phyloP scores from a whole-genome alignment of 1,139 yeast species.

The Candida neerlandica region DNA sequence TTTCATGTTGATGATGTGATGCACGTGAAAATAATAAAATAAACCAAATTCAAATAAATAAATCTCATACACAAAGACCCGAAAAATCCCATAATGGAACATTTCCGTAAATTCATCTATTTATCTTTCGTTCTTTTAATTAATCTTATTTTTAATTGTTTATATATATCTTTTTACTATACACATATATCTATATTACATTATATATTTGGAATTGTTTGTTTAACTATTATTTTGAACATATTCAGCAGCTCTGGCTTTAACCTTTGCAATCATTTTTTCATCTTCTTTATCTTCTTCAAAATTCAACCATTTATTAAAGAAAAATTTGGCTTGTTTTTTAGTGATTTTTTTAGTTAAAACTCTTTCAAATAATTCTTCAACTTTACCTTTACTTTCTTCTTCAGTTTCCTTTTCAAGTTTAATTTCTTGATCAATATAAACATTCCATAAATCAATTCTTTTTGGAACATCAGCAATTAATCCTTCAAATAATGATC shows the following conservation, averaged over 20 bases:
- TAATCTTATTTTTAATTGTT: too few species aligned
- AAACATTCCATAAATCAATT: constrained; percentile 92
- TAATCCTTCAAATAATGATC: constrained; percentile 91
- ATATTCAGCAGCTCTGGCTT: constrained; percentile 87
- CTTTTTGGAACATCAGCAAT: constrained; percentile 89
- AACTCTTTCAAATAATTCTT: constrained; percentile 82
- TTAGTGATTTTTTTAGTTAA: constrained; percentile 67
- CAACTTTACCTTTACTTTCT: constrained; percentile 66
- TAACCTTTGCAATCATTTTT: constrained; percentile 78
- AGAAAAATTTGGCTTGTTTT: constrained; percentile 94
- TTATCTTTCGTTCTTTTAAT: too few species aligned
- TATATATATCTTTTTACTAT: too few species aligned
- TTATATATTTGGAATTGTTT: constrained; percentile 1
- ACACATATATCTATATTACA: too few species aligned
- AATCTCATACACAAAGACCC: too few species aligned
- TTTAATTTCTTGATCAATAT: constrained; percentile 90
- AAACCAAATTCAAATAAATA: too few species aligned
- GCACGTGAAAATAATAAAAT: too few species aligned
- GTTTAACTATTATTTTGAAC: constrained; percentile 34
- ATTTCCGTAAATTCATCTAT: too few species aligned
- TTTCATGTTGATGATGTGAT: too few species aligned
- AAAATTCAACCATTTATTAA: constrained; percentile 84
- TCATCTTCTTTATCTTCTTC: constrained; percentile 74
- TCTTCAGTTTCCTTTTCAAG: constrained; percentile 40
- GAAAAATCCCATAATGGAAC: too few species aligned